phyloP scores from a whole-genome alignment of 495 filamentous ascomycete species.

The Xylaria flabelliformis region DNA sequence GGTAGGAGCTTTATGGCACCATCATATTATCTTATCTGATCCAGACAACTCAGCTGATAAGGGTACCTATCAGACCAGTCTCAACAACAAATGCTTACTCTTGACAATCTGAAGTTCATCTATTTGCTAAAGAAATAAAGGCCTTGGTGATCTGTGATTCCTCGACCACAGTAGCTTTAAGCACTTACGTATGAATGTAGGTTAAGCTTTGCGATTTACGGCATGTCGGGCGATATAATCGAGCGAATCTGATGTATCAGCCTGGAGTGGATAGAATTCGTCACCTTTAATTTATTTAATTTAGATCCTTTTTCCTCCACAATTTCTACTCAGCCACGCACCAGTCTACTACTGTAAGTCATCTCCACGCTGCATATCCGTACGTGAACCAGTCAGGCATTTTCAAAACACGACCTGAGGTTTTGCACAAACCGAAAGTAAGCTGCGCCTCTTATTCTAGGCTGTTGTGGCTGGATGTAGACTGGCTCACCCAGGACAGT shows the following conservation, averaged over 20 bases:
- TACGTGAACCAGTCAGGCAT: background rate
- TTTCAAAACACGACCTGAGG: background rate
- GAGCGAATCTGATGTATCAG: background rate
- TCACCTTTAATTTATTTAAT: conserved; percentile 16
- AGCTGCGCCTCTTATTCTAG: background rate
- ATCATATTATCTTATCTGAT: conserved; percentile 20
- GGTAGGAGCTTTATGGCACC: conserved; percentile 8
- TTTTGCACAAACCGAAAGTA: background rate
- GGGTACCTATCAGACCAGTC: conserved; percentile 7
- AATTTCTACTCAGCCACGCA: conserved; percentile 22
- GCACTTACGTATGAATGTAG: background rate
- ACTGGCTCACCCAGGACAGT: background rate
- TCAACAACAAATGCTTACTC: background rate
- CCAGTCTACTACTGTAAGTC: background rate
- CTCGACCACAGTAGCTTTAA: background rate
- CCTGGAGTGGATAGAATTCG: conserved; percentile 13
- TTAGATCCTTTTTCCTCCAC: background rate
- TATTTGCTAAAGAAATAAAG: background rate
- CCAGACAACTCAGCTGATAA: conserved; percentile 15
- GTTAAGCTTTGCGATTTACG: conserved; percentile 12
- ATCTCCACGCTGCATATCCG: background rate
- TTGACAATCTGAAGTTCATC: background rate
- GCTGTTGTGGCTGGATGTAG: background rate
- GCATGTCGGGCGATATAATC: conserved; percentile 8
- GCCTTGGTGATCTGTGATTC: background rate